Base-by-base conservation (phyloP, 2,329 filamentous ascomycete species). In the Dothistroma septosporum region DNA sequence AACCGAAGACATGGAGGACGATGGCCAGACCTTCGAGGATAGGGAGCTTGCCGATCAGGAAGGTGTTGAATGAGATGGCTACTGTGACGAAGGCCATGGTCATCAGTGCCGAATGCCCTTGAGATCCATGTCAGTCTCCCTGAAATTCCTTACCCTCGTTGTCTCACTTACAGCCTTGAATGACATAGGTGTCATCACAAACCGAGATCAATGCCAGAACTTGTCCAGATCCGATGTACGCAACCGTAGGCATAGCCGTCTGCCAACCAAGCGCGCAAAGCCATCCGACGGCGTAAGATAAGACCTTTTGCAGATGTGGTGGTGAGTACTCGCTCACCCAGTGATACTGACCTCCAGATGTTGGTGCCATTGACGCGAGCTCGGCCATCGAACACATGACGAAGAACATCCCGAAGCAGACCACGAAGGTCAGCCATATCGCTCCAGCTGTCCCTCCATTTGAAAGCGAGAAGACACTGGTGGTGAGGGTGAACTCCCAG, bases 31-130 rank as follows among this genome's bases (percentile, higher is more conserved):
- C 66, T 60, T 74, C 71, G 12, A 74, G 55, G 1, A 69, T 35
- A 1, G 72, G 70, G 4, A 74, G 61, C 33, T 65, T 62, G 31
- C 66, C 62, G 12, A 68, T 65, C 28, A 63, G 62, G 44, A 68
- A 66, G 21, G 60, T 69, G 66, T 74, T 74, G 61, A 73, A 66
- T 10, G 65, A 50, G 19, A 69, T 63, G 1, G 67, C 64, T 12
- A 67, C 65, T 10, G 54, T 55, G 4, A 56, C 63, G 2, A 69
- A 59, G 24, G 65, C 70, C 41, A 72, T 69, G 14, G 68, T 71
- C 35, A 81, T 64, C 58, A 81, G 69, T 2, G 78, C 79, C 2
- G 73, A 76, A 59, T 80, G 77, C 77, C 77, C 80, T 58, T 72
- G 1, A 2, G 4, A 19, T 44, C 35, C 35, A 44, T 19, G 14